These are phyloP conservation scores for Leccinum subtestaceum DNA, from an alignment of 768 basidiomycete species.

Conservation along the genomic window DNA sequence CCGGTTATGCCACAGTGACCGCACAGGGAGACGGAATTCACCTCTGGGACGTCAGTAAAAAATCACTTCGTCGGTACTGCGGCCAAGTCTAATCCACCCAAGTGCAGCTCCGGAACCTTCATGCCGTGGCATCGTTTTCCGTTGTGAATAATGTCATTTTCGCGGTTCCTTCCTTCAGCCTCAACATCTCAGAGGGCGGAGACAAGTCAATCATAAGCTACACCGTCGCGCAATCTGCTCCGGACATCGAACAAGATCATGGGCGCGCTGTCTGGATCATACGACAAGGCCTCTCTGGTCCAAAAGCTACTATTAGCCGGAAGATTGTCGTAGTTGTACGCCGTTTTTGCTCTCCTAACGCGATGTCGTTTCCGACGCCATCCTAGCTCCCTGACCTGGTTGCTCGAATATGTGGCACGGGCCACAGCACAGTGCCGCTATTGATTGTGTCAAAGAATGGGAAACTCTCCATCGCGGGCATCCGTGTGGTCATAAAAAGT, in stretches of 20 bases:
- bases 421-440: constrained; percentile 24
- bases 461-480: constrained; percentile 31
- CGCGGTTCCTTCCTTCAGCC: constrained; percentile 54
- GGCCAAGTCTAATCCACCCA: constrained; percentile 7
- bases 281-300: constrained; percentile 49
- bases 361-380: constrained; percentile 1
- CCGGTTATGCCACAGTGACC: constrained; percentile 63
- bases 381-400: constrained; percentile 45
- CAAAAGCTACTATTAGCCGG: constrained; percentile 32
- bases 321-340: constrained; percentile 46
- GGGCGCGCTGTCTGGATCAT: constrained; percentile 61
- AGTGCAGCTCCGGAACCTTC: constrained; percentile 58
- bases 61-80: not conserved
- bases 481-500: constrained; percentile 27
- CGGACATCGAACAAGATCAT: constrained; percentile 42
- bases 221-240: constrained; percentile 47
- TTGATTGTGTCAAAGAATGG: constrained; percentile 36
- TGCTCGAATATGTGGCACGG: constrained; percentile 36
- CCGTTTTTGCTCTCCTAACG: constrained; percentile 11
- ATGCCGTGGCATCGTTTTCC: constrained; percentile 66
- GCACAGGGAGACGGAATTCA: constrained; percentile 76
- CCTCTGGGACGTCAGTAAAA: constrained; percentile 59
- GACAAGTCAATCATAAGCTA: constrained; percentile 49
- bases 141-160: constrained; percentile 65
- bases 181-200: constrained; percentile 33